These are phyloP conservation scores for Chlamydomonas reinhardtii DNA, from an alignment of 163 green algal species.

Conservation along the genomic window DNA sequence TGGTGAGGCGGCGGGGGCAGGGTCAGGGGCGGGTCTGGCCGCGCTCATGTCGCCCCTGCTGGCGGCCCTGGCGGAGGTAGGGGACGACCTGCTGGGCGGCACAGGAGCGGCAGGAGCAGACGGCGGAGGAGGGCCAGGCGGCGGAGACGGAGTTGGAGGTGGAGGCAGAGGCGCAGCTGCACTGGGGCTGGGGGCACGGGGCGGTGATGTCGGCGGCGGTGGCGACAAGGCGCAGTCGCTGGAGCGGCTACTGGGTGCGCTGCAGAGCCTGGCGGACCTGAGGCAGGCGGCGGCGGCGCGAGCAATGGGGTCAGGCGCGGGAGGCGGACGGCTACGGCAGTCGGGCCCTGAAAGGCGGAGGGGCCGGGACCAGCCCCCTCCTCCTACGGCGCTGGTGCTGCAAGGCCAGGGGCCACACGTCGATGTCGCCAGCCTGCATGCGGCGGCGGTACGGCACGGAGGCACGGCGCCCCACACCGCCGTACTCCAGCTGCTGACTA, in stretches of 20 bases:
- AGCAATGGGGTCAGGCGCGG: background rate
- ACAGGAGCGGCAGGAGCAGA: background rate
- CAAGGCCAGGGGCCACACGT: too few relatives aligned
- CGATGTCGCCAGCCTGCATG: background rate
- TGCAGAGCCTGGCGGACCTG: slow-evolving; percentile 26
- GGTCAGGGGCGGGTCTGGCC: background rate
- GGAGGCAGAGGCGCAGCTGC: background rate
- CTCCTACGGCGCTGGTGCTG: too few relatives aligned
- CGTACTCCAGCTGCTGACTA: slow-evolving; percentile 1
- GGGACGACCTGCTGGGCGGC: background rate
- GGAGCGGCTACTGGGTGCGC: background rate
- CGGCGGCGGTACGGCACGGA: background rate
- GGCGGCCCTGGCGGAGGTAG: too few relatives aligned
- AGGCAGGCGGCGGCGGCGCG: background rate
- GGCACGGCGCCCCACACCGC: slow-evolving; percentile 7
- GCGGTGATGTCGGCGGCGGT: background rate
- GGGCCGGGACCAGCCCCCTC: too few relatives aligned
- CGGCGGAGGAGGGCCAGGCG: background rate
- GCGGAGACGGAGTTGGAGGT: background rate
- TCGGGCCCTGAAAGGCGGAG: too few relatives aligned
- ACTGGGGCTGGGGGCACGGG: background rate
- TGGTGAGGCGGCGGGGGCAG: background rate
- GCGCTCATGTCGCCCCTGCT: too few relatives aligned
- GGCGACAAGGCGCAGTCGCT: slow-evolving; percentile 2
- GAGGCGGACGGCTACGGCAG: background rate